Evolutionary conservation across 2,329 filamentous ascomycete genomes (phyloP), one percentile per base, ranked within the genome.

Genomic region (Ophiostoma australiae): DNA sequence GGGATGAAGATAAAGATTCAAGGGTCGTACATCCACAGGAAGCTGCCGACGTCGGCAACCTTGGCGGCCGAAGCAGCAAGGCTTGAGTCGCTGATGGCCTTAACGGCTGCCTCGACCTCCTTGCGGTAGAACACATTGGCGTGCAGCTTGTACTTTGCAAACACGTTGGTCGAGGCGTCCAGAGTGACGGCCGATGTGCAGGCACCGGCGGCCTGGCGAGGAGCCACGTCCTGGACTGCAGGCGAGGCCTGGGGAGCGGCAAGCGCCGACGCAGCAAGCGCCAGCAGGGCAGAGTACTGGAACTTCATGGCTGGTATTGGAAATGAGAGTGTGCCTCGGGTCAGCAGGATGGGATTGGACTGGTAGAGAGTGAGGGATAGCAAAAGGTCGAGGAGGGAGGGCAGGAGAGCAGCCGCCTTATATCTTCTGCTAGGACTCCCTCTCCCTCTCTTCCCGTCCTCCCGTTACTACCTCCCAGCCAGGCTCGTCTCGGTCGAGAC

Each of bases 1-100:
- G 8, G 20, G 8, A n/a, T 52, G 5, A 55, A 23, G 48, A 8
- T 11, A 31, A n/a, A 58, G 10, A 11, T 8, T 27, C 8, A 48
- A 48, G 23, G 7, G 23, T 27, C 52, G n/a, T 58, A 58, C 77
- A 80, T 76, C 80, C 80, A 81, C 69, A 81, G 74, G 76, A 83
- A 81, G 74, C 77, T 79, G 68, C 80, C 80, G 67, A 81, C 75
- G 48, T 81, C 77, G 70, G 79, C 80, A 52, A 81, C 80, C 76
- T 78, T 76, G 66, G 74, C 73, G 41, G 80, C 79, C 20, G 75
- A 65, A 1, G 74, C 74, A 20, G 76, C 76, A n/a, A 79, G 75
- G 72, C 72, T 76, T 17, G 75, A 65, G 73, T 78, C 78, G 68
- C 73, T 73, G 44, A 81, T 76, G 70, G 73, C 68, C 67, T 71